Evolutionary conservation across 805 yeast genomes (phyloP).

Genomic region (Candida ficus): DNA sequence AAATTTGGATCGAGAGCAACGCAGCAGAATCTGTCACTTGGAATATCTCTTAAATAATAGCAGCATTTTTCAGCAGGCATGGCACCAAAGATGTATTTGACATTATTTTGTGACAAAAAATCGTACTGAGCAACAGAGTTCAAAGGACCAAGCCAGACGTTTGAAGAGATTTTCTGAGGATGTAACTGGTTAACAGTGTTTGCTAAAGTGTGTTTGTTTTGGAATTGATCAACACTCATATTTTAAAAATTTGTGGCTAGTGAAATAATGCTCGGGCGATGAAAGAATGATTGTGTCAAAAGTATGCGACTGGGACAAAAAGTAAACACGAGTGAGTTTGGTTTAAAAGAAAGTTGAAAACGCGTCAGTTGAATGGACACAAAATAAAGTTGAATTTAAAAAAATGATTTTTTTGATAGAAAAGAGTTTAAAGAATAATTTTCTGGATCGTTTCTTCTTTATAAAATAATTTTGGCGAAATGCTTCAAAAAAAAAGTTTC

Average conservation of each 20-base stretch:
- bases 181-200: conserved; percentile 24
- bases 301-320: too few species aligned
- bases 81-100: conserved; percentile 33
- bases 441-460: too few species aligned
- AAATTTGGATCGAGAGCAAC: conserved; percentile 32
- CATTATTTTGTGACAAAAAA: conserved; percentile 33
- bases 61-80: conserved; percentile 31
- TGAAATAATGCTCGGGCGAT: not conserved
- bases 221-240: conserved; percentile 18
- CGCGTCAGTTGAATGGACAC: too few species aligned
- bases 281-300: not conserved
- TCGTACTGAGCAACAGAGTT: conserved; percentile 34
- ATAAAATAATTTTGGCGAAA: not conserved
- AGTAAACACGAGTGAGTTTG: not conserved
- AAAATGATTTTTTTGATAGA: not conserved
- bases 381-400: too few species aligned
- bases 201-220: conserved; percentile 23
- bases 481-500: not conserved
- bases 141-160: conserved; percentile 44
- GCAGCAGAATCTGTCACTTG: conserved; percentile 25
- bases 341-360: not conserved
- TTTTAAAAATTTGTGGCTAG: too few species aligned
- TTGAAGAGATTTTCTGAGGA: conserved; percentile 37
- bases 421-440: not conserved
- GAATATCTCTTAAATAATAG: conserved; percentile 24